A percentile compares a stretch with the other conserved stretches of the same genome.
Conservation (phyloP, 805 yeast species). For the Candida orba region DNA sequence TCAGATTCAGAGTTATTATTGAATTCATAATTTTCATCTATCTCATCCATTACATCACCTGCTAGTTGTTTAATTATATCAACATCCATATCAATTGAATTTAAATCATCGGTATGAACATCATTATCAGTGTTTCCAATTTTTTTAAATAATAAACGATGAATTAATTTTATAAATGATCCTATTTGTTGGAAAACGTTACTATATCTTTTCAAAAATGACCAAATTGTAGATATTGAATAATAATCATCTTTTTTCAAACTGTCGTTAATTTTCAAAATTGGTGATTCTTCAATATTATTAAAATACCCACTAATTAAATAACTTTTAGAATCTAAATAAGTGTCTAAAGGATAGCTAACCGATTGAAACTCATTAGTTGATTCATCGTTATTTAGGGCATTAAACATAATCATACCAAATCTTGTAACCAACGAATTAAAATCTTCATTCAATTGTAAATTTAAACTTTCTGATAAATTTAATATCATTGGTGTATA, state of each 20-base stretch:
- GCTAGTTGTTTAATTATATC: neutral
- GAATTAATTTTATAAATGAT: slow-evolving; percentile 4
- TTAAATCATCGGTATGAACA: neutral
- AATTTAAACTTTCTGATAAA: slow-evolving; percentile 31
- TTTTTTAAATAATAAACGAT: slow-evolving; percentile 2
- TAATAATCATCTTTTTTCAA: too few species aligned
- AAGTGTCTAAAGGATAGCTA: slow-evolving; percentile 43
- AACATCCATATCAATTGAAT: neutral
- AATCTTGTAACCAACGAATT: slow-evolving; percentile 52
- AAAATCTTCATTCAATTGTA: slow-evolving; percentile 52
- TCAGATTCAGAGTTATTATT: slow-evolving; percentile 20
- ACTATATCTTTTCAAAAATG: slow-evolving; percentile 7
- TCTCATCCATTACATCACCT: slow-evolving; percentile 12
- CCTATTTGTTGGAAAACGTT: slow-evolving; percentile 9
- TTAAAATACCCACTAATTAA: slow-evolving; percentile 19
- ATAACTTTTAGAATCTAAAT: slow-evolving; percentile 36
- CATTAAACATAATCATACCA: slow-evolving; percentile 58
- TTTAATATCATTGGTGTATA: slow-evolving; percentile 30
- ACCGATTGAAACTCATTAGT: slow-evolving; percentile 49
- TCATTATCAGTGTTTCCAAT: neutral
- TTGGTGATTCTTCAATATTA: slow-evolving; percentile 20
- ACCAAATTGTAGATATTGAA: slow-evolving; percentile 7
- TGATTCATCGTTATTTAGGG: slow-evolving; percentile 61
- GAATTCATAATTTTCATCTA: slow-evolving; percentile 28
- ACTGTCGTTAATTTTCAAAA: neutral